A percentile compares a stretch with the other conserved stretches of the same genome.
These are phyloP conservation scores for Blepharisma undulans DNA, from an alignment of 169 alveolate genomes.

Conservation along the genomic window DNA sequence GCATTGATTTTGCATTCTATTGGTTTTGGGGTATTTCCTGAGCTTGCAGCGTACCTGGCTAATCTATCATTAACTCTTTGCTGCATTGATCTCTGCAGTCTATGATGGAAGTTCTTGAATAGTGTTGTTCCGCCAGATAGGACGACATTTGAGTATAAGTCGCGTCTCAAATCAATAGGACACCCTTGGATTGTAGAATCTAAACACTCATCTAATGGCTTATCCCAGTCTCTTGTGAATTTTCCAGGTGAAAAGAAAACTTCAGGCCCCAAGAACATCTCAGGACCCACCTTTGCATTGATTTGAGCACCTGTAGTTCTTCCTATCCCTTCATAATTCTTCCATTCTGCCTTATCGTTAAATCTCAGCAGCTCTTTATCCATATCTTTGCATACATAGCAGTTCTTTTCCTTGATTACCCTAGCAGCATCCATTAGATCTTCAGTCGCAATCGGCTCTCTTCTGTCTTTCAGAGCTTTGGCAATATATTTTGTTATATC, in stretches of 20 bases:
- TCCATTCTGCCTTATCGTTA: slow-evolving; percentile 64
- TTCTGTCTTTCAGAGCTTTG: not conserved
- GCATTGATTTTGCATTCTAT: slow-evolving; percentile 89
- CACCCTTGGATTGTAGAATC: slow-evolving; percentile 63
- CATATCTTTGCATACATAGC: slow-evolving; percentile 57
- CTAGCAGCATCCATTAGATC: slow-evolving; percentile 49
- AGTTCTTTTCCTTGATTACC: slow-evolving; percentile 66
- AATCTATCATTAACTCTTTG: slow-evolving; percentile 96
- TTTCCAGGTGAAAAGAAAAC: slow-evolving; percentile 61
- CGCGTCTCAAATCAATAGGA: slow-evolving; percentile 59
- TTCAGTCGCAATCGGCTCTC: slow-evolving; percentile 83
- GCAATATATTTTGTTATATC: slow-evolving; percentile 62
- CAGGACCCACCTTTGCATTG: slow-evolving; percentile 88
- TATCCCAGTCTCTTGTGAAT: slow-evolving; percentile 52
- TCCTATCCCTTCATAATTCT: slow-evolving; percentile 86
- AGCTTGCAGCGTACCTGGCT: not conserved
- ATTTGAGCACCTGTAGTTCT: slow-evolving; percentile 86
- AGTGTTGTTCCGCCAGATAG: slow-evolving; percentile 76
- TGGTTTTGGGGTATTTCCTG: slow-evolving; percentile 69
- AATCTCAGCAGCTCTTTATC: slow-evolving; percentile 47
- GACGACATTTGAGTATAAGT: slow-evolving; percentile 64
- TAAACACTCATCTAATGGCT: slow-evolving; percentile 49
- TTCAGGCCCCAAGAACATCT: slow-evolving; percentile 74
- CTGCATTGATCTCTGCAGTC: slow-evolving; percentile 81
- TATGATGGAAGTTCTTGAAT: slow-evolving; percentile 67